Conservation (phyloP, 805 yeast species). For the Pichia insulana region DNA sequence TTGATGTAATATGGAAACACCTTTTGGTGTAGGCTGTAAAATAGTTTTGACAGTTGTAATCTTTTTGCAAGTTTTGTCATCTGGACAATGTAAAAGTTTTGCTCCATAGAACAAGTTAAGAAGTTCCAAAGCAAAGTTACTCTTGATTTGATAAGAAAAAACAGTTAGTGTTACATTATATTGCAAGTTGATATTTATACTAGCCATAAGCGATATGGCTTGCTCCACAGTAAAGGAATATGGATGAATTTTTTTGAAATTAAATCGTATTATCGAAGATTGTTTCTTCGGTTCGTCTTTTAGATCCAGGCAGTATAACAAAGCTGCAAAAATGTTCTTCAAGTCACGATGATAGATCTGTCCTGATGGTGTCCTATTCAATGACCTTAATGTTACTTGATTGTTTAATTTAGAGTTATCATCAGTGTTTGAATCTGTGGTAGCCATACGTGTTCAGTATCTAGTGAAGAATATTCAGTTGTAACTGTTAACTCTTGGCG, state of each 20-base stretch:
- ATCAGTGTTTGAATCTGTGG: neutral
- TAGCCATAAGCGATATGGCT: constrained; percentile 45
- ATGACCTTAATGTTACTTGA: constrained; percentile 7
- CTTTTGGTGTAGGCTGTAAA: constrained; percentile 88
- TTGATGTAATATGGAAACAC: constrained; percentile 57
- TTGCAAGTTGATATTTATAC: constrained; percentile 39
- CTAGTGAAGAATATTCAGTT: no score
- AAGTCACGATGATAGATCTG: constrained; percentile 47
- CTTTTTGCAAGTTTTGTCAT: constrained; percentile 52
- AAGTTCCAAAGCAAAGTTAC: constrained; percentile 38
- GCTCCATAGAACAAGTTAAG: constrained; percentile 48
- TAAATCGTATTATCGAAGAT: neutral
- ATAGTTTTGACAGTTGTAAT: constrained; percentile 32
- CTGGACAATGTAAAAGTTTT: constrained; percentile 64
- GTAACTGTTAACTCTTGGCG: no score
- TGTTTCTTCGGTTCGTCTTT: constrained; percentile 6
- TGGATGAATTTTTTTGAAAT: constrained; percentile 28
- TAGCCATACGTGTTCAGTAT: no score
- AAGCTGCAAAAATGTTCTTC: constrained; percentile 48
- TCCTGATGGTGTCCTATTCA: constrained; percentile 41
- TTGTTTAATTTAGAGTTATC: neutral
- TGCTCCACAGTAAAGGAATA: constrained; percentile 44
- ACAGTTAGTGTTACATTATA: constrained; percentile 43
- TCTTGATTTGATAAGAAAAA: constrained; percentile 44
- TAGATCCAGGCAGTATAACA: constrained; percentile 35